These are phyloP conservation scores for Triticum timopheevii DNA, from an alignment of 176 grass and related monocot species.

Conservation along the genomic window DNA sequence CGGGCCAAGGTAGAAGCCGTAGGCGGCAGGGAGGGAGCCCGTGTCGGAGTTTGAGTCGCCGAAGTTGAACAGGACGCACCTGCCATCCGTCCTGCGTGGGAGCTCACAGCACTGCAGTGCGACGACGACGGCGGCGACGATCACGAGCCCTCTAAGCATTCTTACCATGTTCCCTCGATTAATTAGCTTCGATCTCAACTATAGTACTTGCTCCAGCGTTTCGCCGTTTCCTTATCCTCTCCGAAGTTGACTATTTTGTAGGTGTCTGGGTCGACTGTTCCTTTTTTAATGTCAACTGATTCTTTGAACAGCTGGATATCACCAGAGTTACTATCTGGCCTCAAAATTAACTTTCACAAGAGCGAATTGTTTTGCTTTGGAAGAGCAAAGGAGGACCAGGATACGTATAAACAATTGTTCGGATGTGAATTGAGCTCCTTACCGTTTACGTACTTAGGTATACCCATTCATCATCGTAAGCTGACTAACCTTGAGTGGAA, in stretches of 20 bases:
- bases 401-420: too few relatives aligned
- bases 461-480: too few relatives aligned
- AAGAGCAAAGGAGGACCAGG: too few relatives aligned
- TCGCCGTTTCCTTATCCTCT: not conserved
- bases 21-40: conserved; percentile 25
- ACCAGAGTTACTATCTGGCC: too few relatives aligned
- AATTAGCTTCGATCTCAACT: not conserved
- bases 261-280: not conserved
- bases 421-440: too few relatives aligned
- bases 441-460: too few relatives aligned
- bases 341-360: too few relatives aligned
- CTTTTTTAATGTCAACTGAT: not conserved
- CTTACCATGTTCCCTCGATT: not conserved
- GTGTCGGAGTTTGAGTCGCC: conserved; percentile 91
- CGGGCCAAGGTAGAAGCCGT: conserved; percentile 30
- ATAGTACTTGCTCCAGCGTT: not conserved
- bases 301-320: too few relatives aligned
- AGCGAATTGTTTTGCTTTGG: too few relatives aligned
- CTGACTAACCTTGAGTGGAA: too few relatives aligned
- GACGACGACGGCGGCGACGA: not conserved
- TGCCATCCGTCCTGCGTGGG: not conserved
- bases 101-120: not conserved
- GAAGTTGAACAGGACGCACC: conserved; percentile 72
- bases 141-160: not conserved
- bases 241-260: not conserved